These are phyloP conservation scores for Suhomyces coccinellae DNA, from an alignment of 1,139 yeast species.

Conservation along the genomic window DNA sequence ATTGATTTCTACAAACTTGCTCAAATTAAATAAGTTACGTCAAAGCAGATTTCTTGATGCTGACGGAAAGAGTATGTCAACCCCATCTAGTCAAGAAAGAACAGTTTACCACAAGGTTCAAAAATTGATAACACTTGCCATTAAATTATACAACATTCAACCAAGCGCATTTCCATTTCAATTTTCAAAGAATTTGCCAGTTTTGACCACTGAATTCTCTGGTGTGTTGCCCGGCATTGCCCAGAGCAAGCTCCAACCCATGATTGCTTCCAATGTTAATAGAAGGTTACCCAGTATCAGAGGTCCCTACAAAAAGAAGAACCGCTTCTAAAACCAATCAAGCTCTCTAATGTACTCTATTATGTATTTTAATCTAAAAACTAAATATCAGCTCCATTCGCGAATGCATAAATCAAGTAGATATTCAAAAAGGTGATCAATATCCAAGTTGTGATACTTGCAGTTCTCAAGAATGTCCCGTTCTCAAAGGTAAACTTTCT, in stretches of 20 bases:
- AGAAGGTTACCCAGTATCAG: slow-evolving; percentile 42
- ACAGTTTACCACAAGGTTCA: slow-evolving; percentile 45
- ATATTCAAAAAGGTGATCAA: slow-evolving; percentile 71
- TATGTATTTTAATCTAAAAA: slow-evolving; percentile 9
- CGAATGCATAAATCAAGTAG: slow-evolving; percentile 67
- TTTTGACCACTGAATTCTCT: slow-evolving; percentile 67
- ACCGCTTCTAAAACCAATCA: slow-evolving; percentile 17
- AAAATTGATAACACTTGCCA: slow-evolving; percentile 32
- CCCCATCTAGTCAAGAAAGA: slow-evolving; percentile 33
- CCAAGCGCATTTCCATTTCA: slow-evolving; percentile 34
- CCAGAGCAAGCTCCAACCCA: slow-evolving; percentile 22
- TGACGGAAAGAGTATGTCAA: slow-evolving; percentile 28
- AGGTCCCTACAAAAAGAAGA: slow-evolving; percentile 43
- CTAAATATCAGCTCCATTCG: slow-evolving; percentile 67
- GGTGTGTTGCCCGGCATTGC: slow-evolving; percentile 77
- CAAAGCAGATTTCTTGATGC: slow-evolving; percentile 50
- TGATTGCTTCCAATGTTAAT: slow-evolving; percentile 7
- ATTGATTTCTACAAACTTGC: slow-evolving; percentile 55
- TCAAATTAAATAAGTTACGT: slow-evolving; percentile 64
- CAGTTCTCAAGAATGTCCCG: slow-evolving; percentile 51
- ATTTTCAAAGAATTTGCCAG: slow-evolving; percentile 57
- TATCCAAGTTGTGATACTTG: slow-evolving; percentile 67
- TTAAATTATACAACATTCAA: slow-evolving; percentile 28
- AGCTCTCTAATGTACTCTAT: slow-evolving; percentile 9
- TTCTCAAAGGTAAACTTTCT: slow-evolving; percentile 56